These are phyloP conservation scores for Fusarium sp. DNA, from an alignment of 2,329 filamentous ascomycete species.

Conservation along the genomic window DNA sequence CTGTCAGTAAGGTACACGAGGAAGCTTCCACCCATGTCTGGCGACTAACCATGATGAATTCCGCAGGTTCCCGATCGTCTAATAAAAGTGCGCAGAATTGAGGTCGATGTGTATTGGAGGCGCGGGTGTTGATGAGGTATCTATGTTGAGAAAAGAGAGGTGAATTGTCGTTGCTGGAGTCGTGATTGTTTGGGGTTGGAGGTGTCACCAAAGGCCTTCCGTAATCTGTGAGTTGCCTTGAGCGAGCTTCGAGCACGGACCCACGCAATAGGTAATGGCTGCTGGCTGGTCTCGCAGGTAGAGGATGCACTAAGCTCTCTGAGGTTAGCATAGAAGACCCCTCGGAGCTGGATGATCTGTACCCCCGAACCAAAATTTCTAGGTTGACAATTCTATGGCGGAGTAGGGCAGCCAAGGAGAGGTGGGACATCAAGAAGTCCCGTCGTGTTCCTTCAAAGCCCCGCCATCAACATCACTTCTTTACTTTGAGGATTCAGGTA, in stretches of 20 bases:
- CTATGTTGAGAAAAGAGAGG: slow-evolving; percentile 23
- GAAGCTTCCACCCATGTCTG: slow-evolving; percentile 15
- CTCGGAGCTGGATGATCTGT: slow-evolving; percentile 57
- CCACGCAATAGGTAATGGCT: slow-evolving; percentile 40
- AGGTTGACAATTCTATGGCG: slow-evolving; percentile 50
- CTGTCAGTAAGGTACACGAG: slow-evolving; percentile 42
- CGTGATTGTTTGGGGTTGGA: slow-evolving; percentile 49
- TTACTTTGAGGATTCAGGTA: slow-evolving; percentile 44
- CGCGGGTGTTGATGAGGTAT: slow-evolving; percentile 9
- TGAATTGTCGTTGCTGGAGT: slow-evolving; percentile 37
- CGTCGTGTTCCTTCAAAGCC: slow-evolving; percentile 51
- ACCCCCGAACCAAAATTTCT: slow-evolving; percentile 57
- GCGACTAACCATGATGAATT: slow-evolving; percentile 59
- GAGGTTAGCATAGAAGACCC: slow-evolving; percentile 43
- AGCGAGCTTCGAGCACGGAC: slow-evolving; percentile 55
- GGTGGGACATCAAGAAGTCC: slow-evolving; percentile 57
- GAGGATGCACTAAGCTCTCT: slow-evolving; percentile 41
- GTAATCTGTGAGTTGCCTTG: slow-evolving; percentile 59
- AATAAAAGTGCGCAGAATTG: background rate
- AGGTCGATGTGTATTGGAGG: background rate
- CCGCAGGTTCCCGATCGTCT: slow-evolving; percentile 44
- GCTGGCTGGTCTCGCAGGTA: slow-evolving; percentile 6
- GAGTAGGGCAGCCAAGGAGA: slow-evolving; percentile 54
- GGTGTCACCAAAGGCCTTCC: slow-evolving; percentile 54
- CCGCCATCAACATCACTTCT: slow-evolving; percentile 49